Base-by-base conservation (phyloP, 257 asterid species). In the Solanum gandarillasii region DNA sequence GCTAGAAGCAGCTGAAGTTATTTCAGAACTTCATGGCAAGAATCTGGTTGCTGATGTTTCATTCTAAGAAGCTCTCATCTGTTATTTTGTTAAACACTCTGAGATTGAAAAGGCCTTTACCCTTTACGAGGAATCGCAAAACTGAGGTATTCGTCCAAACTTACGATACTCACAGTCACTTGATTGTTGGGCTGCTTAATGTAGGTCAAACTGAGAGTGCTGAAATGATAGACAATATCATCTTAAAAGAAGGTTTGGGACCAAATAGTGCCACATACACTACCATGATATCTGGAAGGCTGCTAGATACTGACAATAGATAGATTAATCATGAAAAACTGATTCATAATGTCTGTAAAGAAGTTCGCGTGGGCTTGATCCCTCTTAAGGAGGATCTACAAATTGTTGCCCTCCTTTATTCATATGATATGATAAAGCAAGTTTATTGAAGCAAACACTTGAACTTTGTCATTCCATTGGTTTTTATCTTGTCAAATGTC, bases 161-260 rank as follows among this genome's bases (percentile, higher is more conserved):
- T 29, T 29, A 48, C 29, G 18, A 29, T 27, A 55, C 70, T 82
- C 32, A 23, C 84, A 67, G 38, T 29, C 39, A 20, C 60, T 86
- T 88, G 68, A 27, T 72, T 16, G 68, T 9, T 78, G 75, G 52
- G 78, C 46, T 84, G 39, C 73, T 39, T 70, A 20, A n/a, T 23
- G 31, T 31, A 21, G 83, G 90, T 25, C 84, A 78, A 78, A 78
- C 79, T 27, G 87, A 71, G 78, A 68, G 76, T 2, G 88, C 90
- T 48, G 38, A 78, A 78, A 39, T 43, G 41, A 14, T 86, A 16
- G 72, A 79, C 7, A 9, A 55, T 46, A 43, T 29, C 39, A 88
- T 86, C 75, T 34, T 58, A 35, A 55, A n/a, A 36, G 62, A 88
- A 35, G 78, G 87, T 71, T 55, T 52, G 72, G 18, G 46, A 87